Percentiles rank a stretch among this genome's conserved stretches.
Conservation (phyloP, 2,329 filamentous ascomycete genomes). For the Fusarium sp. region DNA sequence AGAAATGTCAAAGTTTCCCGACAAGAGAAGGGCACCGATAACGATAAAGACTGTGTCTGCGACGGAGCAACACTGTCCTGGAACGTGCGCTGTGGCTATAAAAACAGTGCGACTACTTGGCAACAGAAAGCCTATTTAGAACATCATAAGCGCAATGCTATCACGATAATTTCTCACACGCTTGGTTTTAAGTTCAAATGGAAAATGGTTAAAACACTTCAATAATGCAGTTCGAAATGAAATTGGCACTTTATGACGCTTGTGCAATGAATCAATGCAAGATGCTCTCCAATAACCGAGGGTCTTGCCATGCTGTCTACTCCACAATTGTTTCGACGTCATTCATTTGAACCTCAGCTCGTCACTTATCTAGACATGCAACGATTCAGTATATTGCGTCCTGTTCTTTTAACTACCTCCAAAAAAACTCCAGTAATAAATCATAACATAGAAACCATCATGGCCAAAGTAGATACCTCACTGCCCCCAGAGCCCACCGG, state of each 20-base stretch:
- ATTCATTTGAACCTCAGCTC: conserved; percentile 24
- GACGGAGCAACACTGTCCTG: neutral
- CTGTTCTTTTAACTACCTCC: neutral
- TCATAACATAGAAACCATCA: conserved; percentile 39
- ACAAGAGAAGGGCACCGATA: conserved; percentile 10
- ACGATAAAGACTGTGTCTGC: conserved; percentile 22
- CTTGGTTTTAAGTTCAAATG: neutral
- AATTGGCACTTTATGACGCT: neutral
- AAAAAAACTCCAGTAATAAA: neutral
- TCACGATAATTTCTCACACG: neutral
- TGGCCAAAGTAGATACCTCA: conserved; percentile 63
- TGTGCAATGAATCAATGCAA: neutral
- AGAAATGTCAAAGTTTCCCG: conserved; percentile 6
- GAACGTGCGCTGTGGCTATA: accelerated
- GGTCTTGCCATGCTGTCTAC: neutral
- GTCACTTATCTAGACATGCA: conserved; percentile 11
- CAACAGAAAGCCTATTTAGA: neutral
- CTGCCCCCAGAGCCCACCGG: conserved; percentile 63
- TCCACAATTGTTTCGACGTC: conserved; percentile 38
- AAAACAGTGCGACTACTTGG: neutral
- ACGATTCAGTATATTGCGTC: neutral
- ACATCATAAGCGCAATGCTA: neutral
- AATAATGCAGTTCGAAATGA: neutral
- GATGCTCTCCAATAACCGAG: conserved; percentile 5
- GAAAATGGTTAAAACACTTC: neutral